A percentile compares a stretch with the other conserved stretches of the same genome.
These are phyloP conservation scores for Ustilago nuda DNA, from an alignment of 1,284 basidiomycete species.

Conservation along the genomic window DNA sequence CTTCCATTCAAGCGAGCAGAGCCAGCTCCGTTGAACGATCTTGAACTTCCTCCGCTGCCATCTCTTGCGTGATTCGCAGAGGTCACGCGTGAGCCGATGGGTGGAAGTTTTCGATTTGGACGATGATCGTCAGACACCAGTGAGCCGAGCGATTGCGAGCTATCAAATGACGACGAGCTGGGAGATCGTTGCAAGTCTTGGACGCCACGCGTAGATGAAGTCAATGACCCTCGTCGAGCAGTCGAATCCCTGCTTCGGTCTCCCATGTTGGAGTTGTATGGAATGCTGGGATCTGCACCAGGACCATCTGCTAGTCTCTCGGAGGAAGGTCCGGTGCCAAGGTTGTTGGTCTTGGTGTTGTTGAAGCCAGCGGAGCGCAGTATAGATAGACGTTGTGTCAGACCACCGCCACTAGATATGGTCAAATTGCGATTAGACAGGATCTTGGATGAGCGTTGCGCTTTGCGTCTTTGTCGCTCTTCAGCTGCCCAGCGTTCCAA, in stretches of 20 bases:
- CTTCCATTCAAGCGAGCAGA: not conserved
- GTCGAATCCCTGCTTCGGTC: conserved; percentile 6
- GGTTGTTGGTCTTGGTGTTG: conserved; percentile 18
- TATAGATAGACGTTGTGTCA: conserved; percentile 37
- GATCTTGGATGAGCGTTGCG: conserved; percentile 50
- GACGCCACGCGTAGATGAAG: conserved; percentile 16
- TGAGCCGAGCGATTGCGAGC: conserved; percentile 30
- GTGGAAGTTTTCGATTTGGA: conserved; percentile 35
- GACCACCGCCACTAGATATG: conserved; percentile 9
- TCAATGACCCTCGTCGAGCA: conserved; percentile 15
- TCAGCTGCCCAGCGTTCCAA: conserved; percentile 59
- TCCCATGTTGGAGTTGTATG: conserved; percentile 7
- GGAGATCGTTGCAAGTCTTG: conserved; percentile 24
- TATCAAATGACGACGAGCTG: conserved; percentile 35
- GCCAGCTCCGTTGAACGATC: conserved; percentile 6
- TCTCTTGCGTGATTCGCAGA: conserved; percentile 15
- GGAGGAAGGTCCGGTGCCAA: conserved; percentile 46
- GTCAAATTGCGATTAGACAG: conserved; percentile 23
- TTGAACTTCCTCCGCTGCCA: conserved; percentile 13
- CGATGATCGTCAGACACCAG: conserved; percentile 36
- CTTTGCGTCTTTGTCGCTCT: conserved; percentile 55
- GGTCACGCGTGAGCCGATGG: conserved; percentile 41
- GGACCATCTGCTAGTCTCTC: conserved; percentile 41
- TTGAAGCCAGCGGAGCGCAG: conserved; percentile 18
- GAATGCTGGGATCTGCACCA: conserved; percentile 17